Evolutionary conservation across 257 asterid genomes (phyloP), one percentile per base, ranked within the genome.

Genomic region (Nicotiana obtusifolia): DNA sequence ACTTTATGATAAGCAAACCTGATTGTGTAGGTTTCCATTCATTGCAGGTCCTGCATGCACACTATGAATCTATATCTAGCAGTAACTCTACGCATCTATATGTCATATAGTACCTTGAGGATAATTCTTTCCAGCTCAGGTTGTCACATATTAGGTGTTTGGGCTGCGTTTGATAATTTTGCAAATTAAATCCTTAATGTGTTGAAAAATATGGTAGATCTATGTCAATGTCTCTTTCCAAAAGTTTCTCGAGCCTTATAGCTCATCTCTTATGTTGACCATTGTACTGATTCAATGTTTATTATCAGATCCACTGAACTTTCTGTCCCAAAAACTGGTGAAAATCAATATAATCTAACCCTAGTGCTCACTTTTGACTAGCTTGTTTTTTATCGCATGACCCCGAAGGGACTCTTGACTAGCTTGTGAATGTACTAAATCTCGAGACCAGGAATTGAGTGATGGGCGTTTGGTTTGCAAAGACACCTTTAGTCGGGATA

Each of bases 11-110:
- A 5, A 78, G 71, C 24, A 66, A 71, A 47, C 49, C 78, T 80
- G 64, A 64, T 35, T 28, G 78, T 62, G 41, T 20, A 80, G 75
- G 77, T 62, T 65, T 47, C 69, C 78, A 62, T 84, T 54, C 19
- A 41, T 80, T 80, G 82, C 84, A 64, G 64, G 84, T 57, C 75
- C 65, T 28, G 67, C 69, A n/a, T 15, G n/a, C 66, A 62, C 60
- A 52, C 26, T 65, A 64, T 77, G 62, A 64, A 76, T 31, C 24
- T 66, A 26, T 17, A 57, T 76, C 53, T 33, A 82, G 78, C 76
- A 52, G 80, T 73, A 64, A 20, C 69, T 69, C 31, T 53, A 41
- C 71, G 84, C 16, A 52, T 17, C 13, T 52, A 17, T 35, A 26
- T 37, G 22, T 31, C 22, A 16, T 33, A 35, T 10, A 37, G 73